Evolutionary conservation across 1,139 yeast genomes (phyloP).

Genomic region (Saccharomyces hybrid): DNA sequence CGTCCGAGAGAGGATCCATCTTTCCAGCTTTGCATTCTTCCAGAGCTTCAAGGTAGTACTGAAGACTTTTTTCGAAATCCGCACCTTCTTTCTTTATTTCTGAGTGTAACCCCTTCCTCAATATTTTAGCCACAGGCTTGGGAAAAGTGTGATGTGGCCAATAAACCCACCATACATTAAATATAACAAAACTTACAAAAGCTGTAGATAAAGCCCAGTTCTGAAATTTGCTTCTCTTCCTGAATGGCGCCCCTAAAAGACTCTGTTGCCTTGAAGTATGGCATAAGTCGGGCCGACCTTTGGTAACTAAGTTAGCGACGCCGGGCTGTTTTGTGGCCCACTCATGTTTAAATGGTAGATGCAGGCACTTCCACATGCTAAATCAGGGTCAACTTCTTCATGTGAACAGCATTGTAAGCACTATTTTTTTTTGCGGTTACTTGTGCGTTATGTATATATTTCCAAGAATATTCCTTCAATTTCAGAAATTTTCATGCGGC

Average conservation of each 20-base stretch:
- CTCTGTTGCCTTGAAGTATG: neutral
- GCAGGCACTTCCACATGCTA: neutral
- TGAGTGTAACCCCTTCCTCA: conserved; percentile 76
- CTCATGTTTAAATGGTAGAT: neutral
- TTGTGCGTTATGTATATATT: neutral
- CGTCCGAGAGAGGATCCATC: conserved; percentile 53
- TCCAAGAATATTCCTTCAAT: neutral
- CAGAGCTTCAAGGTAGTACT: conserved; percentile 53
- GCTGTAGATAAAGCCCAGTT: conserved; percentile 7
- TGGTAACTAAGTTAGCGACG: neutral
- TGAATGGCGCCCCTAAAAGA: neutral
- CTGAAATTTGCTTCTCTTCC: neutral
- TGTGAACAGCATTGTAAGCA: neutral
- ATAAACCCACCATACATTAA: conserved; percentile 43
- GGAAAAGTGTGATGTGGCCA: conserved; percentile 58
- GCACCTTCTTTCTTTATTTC: conserved; percentile 64
- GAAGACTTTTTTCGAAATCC: conserved; percentile 55
- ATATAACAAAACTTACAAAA: conserved; percentile 19
- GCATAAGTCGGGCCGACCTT: neutral
- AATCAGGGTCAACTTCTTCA: neutral
- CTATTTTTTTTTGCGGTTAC: neutral
- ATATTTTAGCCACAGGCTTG: conserved; percentile 47
- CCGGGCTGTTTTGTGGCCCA: neutral
- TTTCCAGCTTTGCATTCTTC: conserved; percentile 40
- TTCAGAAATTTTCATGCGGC: neutral